These are phyloP conservation scores for Monilinia aucupariae DNA, from an alignment of 2,329 filamentous ascomycete genomes.

Conservation along the genomic window DNA sequence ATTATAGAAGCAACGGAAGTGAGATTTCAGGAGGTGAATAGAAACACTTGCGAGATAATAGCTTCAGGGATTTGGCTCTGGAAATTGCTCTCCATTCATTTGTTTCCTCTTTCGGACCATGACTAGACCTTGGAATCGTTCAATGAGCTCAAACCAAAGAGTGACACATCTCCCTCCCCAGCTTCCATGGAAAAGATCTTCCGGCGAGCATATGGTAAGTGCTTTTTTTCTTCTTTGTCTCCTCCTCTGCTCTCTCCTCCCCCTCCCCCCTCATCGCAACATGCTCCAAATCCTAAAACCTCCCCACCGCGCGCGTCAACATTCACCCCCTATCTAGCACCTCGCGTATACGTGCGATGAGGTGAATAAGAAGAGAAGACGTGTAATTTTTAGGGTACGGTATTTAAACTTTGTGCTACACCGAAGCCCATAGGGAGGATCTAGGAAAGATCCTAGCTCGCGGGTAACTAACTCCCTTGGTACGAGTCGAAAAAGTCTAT, in stretches of 20 bases:
- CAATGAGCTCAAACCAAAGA: neutral
- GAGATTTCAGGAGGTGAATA: conserved; percentile 1
- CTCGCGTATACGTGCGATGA: neutral
- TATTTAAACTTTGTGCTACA: neutral
- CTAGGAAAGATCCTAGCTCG: conserved; percentile 5
- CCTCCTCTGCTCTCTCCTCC: neutral
- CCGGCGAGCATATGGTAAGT: conserved; percentile 13
- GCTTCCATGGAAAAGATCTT: conserved; percentile 12
- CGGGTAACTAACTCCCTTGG: conserved; percentile 4
- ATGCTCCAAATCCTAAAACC: neutral
- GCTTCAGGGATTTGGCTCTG: neutral
- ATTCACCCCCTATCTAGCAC: too few species aligned
- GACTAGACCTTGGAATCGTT: neutral
- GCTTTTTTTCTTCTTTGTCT: neutral
- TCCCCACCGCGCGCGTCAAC: neutral
- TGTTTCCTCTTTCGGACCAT: neutral
- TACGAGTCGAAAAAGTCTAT: neutral
- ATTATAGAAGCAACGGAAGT: neutral
- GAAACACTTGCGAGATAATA: neutral
- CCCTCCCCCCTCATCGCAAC: neutral
- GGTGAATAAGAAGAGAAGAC: neutral
- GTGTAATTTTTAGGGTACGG: neutral
- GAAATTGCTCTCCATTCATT: neutral
- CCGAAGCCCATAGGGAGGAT: neutral
- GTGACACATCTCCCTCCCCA: neutral